These are phyloP conservation scores for Lachnellula hyalina DNA, from an alignment of 2,329 filamentous ascomycete genomes.

Conservation along the genomic window DNA sequence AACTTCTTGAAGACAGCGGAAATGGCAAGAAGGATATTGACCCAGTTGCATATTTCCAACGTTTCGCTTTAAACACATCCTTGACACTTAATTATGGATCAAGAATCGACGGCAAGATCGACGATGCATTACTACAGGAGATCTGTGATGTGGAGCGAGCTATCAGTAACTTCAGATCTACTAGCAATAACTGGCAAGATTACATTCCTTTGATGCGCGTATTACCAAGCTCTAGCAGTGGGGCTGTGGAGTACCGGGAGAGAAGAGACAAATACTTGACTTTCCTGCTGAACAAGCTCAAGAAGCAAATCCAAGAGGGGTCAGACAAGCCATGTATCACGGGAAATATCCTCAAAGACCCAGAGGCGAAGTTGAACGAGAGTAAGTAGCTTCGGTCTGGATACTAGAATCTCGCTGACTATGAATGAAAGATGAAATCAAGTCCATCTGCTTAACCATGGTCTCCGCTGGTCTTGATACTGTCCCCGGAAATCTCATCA, in stretches of 20 bases:
- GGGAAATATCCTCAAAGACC: slow-evolving; percentile 56
- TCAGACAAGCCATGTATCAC: slow-evolving; percentile 65
- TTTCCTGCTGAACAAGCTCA: slow-evolving; percentile 52
- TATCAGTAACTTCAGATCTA: slow-evolving; percentile 70
- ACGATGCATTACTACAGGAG: slow-evolving; percentile 63
- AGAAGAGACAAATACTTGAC: slow-evolving; percentile 63
- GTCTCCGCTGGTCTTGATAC: slow-evolving; percentile 78
- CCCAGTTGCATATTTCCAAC: slow-evolving; percentile 67
- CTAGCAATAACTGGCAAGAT: slow-evolving; percentile 80
- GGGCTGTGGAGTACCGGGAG: slow-evolving; percentile 60
- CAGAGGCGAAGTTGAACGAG: slow-evolving; percentile 63
- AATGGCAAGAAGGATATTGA: slow-evolving; percentile 61
- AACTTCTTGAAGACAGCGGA: slow-evolving; percentile 61
- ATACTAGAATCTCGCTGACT: slow-evolving; percentile 37
- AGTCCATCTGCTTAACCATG: slow-evolving; percentile 77
- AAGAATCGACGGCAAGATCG: slow-evolving; percentile 65
- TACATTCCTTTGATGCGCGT: slow-evolving; percentile 72
- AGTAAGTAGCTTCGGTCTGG: slow-evolving; percentile 36
- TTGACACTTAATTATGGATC: slow-evolving; percentile 76
- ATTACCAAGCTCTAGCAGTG: slow-evolving; percentile 54
- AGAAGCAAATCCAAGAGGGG: slow-evolving; percentile 55
- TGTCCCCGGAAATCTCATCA: slow-evolving; percentile 72
- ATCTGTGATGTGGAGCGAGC: slow-evolving; percentile 71
- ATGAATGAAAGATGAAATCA: slow-evolving; percentile 59
- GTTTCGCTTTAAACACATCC: slow-evolving; percentile 71